A percentile compares a stretch with the other conserved stretches of the same genome.
These are phyloP conservation scores for Colletotrichum truncatum DNA, from an alignment of 2,329 filamentous ascomycete species.

Conservation along the genomic window DNA sequence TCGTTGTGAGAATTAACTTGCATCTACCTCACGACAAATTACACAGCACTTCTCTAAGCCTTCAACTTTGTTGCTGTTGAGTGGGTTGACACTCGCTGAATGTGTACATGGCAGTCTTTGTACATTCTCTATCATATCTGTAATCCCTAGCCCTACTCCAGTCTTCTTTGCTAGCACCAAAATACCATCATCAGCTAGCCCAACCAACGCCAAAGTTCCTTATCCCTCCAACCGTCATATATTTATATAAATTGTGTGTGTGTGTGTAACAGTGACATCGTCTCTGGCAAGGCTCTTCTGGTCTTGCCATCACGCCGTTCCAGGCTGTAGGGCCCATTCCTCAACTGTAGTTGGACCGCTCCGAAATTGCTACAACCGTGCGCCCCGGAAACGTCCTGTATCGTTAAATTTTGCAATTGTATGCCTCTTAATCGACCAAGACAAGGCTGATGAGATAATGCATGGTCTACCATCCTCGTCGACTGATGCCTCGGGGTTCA, in stretches of 20 bases:
- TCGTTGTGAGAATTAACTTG: no score
- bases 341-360: background rate
- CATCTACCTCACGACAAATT: no score
- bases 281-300: background rate
- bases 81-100: background rate
- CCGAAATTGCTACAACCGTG: background rate
- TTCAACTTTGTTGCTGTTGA: background rate
- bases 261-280: background rate
- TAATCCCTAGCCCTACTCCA: constrained; percentile 4
- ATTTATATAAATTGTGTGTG: no score
- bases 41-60: no score
- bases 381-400: background rate
- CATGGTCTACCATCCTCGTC: constrained; percentile 45
- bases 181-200: background rate
- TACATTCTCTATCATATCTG: constrained; percentile 28
- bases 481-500: constrained; percentile 47
- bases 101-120: constrained; percentile 23
- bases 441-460: no score
- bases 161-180: constrained; percentile 1
- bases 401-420: background rate
- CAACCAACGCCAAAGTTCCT: constrained; percentile 11
- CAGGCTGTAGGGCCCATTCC: background rate
- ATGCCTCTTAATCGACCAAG: no score
- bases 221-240: constrained; percentile 1
- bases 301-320: background rate